Conservation (phyloP, 345 rosid species). For the Raphanus sativus region DNA sequence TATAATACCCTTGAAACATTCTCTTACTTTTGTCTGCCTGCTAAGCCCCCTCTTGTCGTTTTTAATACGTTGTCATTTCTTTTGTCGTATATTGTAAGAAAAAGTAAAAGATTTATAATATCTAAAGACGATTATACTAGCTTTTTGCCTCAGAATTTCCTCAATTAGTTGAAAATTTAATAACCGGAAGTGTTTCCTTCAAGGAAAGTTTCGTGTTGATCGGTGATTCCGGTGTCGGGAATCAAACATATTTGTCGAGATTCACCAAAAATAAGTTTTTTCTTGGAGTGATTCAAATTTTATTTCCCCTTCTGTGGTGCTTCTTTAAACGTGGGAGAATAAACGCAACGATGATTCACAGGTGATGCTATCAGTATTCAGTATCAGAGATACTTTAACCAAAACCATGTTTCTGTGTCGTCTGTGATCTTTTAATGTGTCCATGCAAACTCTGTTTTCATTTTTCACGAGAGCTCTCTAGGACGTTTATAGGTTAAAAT, state of each 20-base stretch:
- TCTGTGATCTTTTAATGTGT: slow-evolving; percentile 6
- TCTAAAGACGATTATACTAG: background rate
- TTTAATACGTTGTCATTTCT: background rate
- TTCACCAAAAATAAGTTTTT: slow-evolving; percentile 37
- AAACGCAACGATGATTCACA: background rate
- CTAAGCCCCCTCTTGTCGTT: background rate
- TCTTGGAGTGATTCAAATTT: slow-evolving; percentile 20
- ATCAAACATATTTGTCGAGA: slow-evolving; percentile 38
- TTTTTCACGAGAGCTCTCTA: slow-evolving; percentile 1
- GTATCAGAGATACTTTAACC: background rate
- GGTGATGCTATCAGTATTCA: background rate
- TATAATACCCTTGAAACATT: background rate
- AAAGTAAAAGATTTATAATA: background rate
- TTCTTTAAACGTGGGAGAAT: background rate
- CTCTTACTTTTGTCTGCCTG: background rate
- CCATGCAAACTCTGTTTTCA: background rate
- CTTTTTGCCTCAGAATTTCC: background rate
- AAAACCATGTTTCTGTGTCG: background rate
- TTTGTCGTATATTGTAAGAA: background rate
- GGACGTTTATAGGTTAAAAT: background rate
- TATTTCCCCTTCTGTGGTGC: background rate
- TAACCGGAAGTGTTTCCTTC: background rate
- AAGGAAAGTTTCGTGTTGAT: background rate
- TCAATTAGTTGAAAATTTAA: background rate
- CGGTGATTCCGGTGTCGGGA: slow-evolving; percentile 38